Percentiles rank a stretch among this genome's conserved stretches.
Evolutionary conservation across 2,329 filamentous ascomycete genomes (phyloP).

Genomic region (Exophiala phaeomuriformis): DNA sequence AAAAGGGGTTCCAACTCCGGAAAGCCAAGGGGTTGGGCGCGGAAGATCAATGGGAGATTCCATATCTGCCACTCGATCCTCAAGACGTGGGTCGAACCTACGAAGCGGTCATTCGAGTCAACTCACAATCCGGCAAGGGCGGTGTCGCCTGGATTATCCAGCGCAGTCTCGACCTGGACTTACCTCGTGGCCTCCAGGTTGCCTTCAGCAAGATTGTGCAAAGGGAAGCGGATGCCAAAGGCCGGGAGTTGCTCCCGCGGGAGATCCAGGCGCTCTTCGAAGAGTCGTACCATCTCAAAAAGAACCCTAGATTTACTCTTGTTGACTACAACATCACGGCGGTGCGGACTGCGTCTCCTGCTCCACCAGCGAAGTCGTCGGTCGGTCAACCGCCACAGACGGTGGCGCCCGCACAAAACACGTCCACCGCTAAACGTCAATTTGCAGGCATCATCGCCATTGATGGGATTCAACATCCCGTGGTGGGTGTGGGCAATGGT

Average conservation of each 20-base stretch:
- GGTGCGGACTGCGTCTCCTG: conserved; percentile 70
- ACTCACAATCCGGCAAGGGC: conserved; percentile 91
- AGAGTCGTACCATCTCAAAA: conserved; percentile 73
- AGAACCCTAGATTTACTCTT: conserved; percentile 76
- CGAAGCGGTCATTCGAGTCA: conserved; percentile 95
- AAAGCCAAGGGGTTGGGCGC: conserved; percentile 51
- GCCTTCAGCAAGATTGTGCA: conserved; percentile 88
- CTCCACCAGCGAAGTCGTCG: conserved; percentile 57
- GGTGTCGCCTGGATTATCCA: conserved; percentile 92
- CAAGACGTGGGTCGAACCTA: conserved; percentile 93
- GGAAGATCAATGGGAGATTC: conserved; percentile 72
- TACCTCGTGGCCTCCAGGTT: conserved; percentile 85
- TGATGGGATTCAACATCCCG: conserved; percentile 68
- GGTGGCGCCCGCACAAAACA: conserved; percentile 43
- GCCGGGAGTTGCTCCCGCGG: conserved; percentile 71
- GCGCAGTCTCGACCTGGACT: conserved; percentile 78
- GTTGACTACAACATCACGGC: conserved; percentile 87
- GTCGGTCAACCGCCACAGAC: conserved; percentile 43
- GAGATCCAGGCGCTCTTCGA: conserved; percentile 90
- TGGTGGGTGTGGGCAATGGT: conserved; percentile 78
- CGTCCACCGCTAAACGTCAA: conserved; percentile 67
- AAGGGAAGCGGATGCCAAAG: conserved; percentile 66
- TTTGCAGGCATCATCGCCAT: conserved; percentile 81
- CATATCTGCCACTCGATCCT: conserved; percentile 88
- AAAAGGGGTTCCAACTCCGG: conserved; percentile 69